Percentiles rank a stretch among this genome's conserved stretches.
phyloP scores from a whole-genome alignment of 2,329 filamentous ascomycete species.

The Aspergillus sp. region DNA sequence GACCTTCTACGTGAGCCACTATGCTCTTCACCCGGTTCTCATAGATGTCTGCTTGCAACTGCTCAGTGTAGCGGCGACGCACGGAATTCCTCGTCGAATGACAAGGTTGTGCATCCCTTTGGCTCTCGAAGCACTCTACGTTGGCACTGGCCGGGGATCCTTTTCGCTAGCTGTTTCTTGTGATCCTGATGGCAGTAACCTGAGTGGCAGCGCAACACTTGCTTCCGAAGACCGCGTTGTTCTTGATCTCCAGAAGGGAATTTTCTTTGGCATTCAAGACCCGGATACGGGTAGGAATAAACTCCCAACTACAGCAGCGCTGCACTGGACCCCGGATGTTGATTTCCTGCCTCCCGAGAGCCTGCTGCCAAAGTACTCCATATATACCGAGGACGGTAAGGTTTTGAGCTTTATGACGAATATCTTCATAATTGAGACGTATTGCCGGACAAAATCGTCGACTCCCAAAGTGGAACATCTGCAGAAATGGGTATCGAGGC shows the following conservation, averaged over 20 bases:
- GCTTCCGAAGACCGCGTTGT: background rate
- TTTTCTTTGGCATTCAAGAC: constrained; percentile 9
- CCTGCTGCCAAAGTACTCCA: background rate
- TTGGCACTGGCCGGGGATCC: constrained; percentile 6
- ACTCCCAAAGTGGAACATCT: constrained; percentile 1
- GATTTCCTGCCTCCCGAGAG: constrained; percentile 7
- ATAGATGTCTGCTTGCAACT: constrained; percentile 22
- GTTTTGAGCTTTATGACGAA: background rate
- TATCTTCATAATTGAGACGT: constrained; percentile 5
- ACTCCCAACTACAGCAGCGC: background rate
- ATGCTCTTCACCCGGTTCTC: constrained; percentile 20
- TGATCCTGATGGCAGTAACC: constrained; percentile 2
- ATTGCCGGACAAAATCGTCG: background rate
- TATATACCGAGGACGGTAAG: background rate
- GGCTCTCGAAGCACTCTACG: constrained; percentile 18
- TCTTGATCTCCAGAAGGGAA: constrained; percentile 1
- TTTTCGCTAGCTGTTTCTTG: constrained; percentile 8
- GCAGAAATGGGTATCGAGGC: constrained; percentile 9
- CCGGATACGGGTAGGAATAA: constrained; percentile 3
- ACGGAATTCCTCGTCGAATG: constrained; percentile 14
- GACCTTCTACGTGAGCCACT: constrained; percentile 6
- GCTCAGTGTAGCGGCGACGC: constrained; percentile 17
- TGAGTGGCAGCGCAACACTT: constrained; percentile 6
- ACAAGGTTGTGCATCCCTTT: constrained; percentile 19
- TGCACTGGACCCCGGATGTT: constrained; percentile 7